Evolutionary conservation across 2,329 filamentous ascomycete species (phyloP), one percentile per base, ranked within the genome.

Genomic region (Pyricularia grisea): DNA sequence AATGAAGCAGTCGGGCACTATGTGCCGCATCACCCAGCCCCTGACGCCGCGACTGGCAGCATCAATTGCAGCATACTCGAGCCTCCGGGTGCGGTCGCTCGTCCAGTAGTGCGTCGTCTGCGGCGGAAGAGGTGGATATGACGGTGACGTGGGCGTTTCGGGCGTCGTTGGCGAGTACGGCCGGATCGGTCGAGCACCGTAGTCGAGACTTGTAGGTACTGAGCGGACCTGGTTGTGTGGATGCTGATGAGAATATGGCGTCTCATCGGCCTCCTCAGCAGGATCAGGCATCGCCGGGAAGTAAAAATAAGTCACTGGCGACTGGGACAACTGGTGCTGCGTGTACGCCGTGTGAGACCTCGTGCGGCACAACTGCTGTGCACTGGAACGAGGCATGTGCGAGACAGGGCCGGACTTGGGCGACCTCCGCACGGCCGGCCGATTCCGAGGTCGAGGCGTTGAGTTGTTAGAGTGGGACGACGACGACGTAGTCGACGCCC

Each of bases 51-150:
- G 81, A 50, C 82, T 84, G 1, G 87, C 87, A 0, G 87, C 87
- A 67, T 90, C 88, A 60, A 90, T 90, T 69, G 88, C 88, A 0
- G 87, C 88, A 73, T 90, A 90, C 78, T 90, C 88, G 3, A 89
- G 80, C 12, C 87, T 81, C 3, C 88, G 82, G 0, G 87, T 89
- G 68, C 81, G 81, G 74, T 89, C 86, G 73, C 86, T 89, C 0
- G 87, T 90, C 88, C 88, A 90, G 77, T 90, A 90, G 74, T 89
- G 86, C 1, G 85, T 86, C 2, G 88, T 89, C 72, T 84, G 82
- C 4, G 85, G 85, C 14, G 85, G 87, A 1, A 81, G 79, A 2
- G 80, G 77, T 42, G 58, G 58, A 23, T 61, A 61, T 12, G 58
- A 61, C 23, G 58, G 58, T 17, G 79, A 78, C 2, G 77, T 63